A percentile compares a stretch with the other conserved stretches of the same genome.
phyloP scores from a whole-genome alignment of 2,329 filamentous ascomycete genomes.

The Pestalotiopsis sp. region DNA sequence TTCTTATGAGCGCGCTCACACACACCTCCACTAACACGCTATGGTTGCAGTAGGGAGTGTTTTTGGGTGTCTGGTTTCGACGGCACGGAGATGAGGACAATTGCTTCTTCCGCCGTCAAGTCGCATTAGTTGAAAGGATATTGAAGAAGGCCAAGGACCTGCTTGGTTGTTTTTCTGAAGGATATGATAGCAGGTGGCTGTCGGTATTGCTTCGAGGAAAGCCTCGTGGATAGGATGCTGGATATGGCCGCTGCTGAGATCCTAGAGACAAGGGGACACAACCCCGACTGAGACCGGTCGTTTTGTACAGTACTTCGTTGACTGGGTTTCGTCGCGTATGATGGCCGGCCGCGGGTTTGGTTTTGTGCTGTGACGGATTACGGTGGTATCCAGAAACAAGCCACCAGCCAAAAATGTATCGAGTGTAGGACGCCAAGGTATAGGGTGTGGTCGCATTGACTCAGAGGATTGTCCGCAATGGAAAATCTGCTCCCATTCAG shows the following conservation, averaged over 20 bases:
- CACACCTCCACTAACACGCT: constrained; percentile 4
- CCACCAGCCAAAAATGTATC: background rate
- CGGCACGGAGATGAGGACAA: background rate
- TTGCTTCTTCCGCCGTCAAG: constrained; percentile 5
- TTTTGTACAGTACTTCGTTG: background rate
- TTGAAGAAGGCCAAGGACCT: background rate
- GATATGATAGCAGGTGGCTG: background rate
- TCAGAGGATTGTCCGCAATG: background rate
- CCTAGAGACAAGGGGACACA: background rate
- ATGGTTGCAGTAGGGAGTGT: background rate
- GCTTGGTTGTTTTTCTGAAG: background rate
- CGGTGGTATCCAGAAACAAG: constrained; percentile 4
- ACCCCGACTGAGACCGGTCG: background rate
- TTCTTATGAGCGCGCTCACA: background rate
- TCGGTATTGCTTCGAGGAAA: background rate
- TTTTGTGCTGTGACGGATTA: background rate
- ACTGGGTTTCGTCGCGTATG: background rate
- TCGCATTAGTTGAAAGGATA: constrained; percentile 1
- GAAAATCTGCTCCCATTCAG: background rate
- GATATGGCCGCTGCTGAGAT: background rate
- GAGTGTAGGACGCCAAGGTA: constrained; percentile 5
- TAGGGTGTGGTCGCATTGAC: constrained; percentile 5
- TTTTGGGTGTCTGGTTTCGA: background rate
- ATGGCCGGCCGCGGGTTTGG: background rate
- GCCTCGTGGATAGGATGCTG: background rate